phyloP scores from a whole-genome alignment of 2,329 filamentous ascomycete species.

The Colletotrichum cordylinicola region DNA sequence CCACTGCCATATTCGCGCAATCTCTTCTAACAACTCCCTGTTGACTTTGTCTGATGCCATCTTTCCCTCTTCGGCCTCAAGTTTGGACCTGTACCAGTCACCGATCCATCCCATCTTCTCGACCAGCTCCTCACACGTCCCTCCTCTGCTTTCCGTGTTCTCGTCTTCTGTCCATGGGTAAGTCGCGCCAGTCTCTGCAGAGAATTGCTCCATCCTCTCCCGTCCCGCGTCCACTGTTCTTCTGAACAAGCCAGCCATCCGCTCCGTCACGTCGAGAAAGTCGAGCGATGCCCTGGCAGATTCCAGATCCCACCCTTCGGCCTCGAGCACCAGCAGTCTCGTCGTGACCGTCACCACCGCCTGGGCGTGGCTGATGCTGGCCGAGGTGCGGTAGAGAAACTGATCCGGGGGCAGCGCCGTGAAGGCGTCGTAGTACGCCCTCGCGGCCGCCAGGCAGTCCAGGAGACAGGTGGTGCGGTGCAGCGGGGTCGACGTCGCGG shows the following conservation, averaged over 20 bases:
- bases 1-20: conserved; percentile 1
- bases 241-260: background rate
- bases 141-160: background rate
- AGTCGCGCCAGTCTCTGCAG: background rate
- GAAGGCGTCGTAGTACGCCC: conserved; percentile 36
- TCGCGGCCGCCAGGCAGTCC: conserved; percentile 39
- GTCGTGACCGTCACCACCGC: conserved; percentile 12
- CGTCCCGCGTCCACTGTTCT: background rate
- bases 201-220: background rate
- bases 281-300: conserved; percentile 16
- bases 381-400: conserved; percentile 5
- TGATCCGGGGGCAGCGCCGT: conserved; percentile 30
- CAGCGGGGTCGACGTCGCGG: conserved; percentile 26
- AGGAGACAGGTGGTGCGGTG: conserved; percentile 38
- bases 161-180: background rate
- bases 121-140: background rate
- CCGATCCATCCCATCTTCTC: conserved; percentile 7
- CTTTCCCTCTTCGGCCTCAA: background rate
- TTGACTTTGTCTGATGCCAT: background rate
- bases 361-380: background rate
- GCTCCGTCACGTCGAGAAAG: conserved; percentile 15
- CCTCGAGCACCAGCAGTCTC: conserved; percentile 20
- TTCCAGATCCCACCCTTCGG: conserved; percentile 21
- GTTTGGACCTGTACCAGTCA: background rate
- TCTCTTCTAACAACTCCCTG: conserved; percentile 6